Percentiles rank a stretch among this genome's conserved stretches.
Evolutionary conservation across 345 rosid genomes (phyloP).

Genomic region (Angophora floribunda): DNA sequence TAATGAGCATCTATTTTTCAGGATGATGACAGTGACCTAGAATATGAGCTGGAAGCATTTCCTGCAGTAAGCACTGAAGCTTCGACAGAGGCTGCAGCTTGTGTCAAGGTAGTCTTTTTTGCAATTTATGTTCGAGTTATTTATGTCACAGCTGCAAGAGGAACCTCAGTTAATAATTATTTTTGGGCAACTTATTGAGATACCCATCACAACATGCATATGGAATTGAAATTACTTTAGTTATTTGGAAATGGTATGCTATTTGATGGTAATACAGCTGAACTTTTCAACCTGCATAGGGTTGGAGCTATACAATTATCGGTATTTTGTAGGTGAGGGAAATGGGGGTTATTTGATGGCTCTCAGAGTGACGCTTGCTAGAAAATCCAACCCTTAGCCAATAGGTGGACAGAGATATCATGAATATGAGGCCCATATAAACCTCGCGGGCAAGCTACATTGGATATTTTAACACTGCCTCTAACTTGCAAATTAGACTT

Average conservation of each 20-base stretch:
- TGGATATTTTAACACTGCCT: not conserved
- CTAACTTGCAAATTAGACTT: not conserved
- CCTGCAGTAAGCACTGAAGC: slow-evolving; percentile 60
- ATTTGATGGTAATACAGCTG: not conserved
- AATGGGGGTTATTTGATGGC: not conserved
- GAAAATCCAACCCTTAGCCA: not conserved
- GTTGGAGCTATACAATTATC: not conserved
- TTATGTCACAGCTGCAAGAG: not conserved
- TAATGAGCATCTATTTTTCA: slow-evolving; percentile 10
- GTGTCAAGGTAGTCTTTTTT: slow-evolving; percentile 55
- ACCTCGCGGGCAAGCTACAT: not conserved
- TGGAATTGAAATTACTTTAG: not conserved
- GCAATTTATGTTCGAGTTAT: not conserved
- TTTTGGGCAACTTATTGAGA: not conserved
- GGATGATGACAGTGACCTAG: slow-evolving; percentile 95
- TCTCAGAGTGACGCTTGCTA: not conserved
- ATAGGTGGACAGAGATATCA: not conserved
- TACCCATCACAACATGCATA: not conserved
- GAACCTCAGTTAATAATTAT: not conserved
- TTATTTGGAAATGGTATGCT: not conserved
- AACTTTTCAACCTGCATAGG: not conserved
- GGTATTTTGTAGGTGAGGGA: not conserved
- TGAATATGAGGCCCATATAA: not conserved
- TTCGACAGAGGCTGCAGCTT: slow-evolving; percentile 72
- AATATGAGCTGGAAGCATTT: slow-evolving; percentile 75